These are phyloP conservation scores for Trametes punicea DNA, from an alignment of 768 basidiomycete species.

Conservation along the genomic window DNA sequence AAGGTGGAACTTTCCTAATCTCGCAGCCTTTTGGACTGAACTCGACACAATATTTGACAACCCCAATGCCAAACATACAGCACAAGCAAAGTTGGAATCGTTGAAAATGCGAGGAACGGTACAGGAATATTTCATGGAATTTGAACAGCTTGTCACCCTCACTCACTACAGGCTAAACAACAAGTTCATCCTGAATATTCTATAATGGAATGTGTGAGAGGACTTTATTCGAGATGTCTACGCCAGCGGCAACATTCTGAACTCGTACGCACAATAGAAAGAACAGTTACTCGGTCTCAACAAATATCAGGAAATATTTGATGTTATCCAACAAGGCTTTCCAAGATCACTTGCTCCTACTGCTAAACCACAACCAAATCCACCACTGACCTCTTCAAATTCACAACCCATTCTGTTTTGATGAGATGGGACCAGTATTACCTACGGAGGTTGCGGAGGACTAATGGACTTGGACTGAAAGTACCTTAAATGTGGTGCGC, in stretches of 20 bases:
- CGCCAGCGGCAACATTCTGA: neutral
- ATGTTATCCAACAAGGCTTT: neutral
- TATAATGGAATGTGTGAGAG: neutral
- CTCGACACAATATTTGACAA: neutral
- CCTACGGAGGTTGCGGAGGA: neutral
- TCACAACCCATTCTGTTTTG: too few species aligned
- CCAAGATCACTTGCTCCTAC: too few species aligned
- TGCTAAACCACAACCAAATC: too few species aligned
- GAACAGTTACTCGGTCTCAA: neutral
- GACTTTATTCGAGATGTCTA: neutral
- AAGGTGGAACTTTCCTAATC: neutral
- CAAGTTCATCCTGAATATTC: neutral
- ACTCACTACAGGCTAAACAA: neutral
- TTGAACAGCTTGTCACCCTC: neutral
- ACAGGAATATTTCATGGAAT: neutral
- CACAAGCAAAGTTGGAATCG: neutral
- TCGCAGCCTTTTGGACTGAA: neutral
- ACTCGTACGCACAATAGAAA: neutral
- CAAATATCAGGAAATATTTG: neutral
- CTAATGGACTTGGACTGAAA: neutral
- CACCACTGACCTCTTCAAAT: too few species aligned
- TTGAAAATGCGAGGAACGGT: neutral
- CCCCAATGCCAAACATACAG: neutral
- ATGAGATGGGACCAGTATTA: neutral
- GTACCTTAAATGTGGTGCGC: neutral